Percentiles rank a stretch among this genome's conserved stretches.
Conservation (phyloP, 768 basidiomycete species). For the Lentinus tigrinus region DNA sequence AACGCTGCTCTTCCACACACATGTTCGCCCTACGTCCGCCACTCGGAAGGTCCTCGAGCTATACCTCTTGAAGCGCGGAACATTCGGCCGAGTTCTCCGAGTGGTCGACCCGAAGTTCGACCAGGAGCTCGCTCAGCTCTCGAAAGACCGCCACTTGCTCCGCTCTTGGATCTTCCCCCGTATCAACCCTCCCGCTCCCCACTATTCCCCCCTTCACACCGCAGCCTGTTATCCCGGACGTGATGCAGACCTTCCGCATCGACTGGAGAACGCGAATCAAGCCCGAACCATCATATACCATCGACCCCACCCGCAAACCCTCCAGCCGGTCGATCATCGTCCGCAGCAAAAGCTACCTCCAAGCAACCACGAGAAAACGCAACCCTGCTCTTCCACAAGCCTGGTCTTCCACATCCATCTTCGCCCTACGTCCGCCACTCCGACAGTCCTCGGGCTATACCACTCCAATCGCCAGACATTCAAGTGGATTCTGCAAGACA, state of each 20-base stretch:
- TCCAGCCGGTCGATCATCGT: conserved; percentile 78
- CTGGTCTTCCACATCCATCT: conserved; percentile 95
- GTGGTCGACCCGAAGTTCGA: conserved; percentile 98
- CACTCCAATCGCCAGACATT: conserved; percentile 93
- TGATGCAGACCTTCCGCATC: conserved; percentile 95
- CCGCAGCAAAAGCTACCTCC: conserved; percentile 79
- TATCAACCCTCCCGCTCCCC: no score
- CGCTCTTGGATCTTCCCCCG: no score
- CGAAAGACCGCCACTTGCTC: no score
- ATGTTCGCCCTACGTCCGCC: conserved; percentile 86
- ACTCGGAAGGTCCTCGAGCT: conserved; percentile 84
- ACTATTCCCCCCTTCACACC: conserved; percentile 98
- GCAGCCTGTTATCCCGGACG: conserved; percentile 92
- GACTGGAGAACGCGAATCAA: conserved; percentile 92
- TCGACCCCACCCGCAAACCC: conserved; percentile 73
- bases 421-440: conserved; percentile 82
- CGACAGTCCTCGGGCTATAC: conserved; percentile 83
- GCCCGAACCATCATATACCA: conserved; percentile 83
- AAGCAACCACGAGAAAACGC: conserved; percentile 82
- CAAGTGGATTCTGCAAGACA: conserved; percentile 95
- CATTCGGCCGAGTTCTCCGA: conserved; percentile 96
- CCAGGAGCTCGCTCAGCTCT: conserved; percentile 85
- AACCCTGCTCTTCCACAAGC: no score
- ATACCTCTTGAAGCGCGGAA: conserved; percentile 85
- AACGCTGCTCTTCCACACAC: conserved; percentile 88